A percentile compares a stretch with the other conserved stretches of the same genome.
These are phyloP conservation scores for Phytopythium chamaehyphon DNA, from an alignment of 352 stramenopile species.

Conservation along the genomic window DNA sequence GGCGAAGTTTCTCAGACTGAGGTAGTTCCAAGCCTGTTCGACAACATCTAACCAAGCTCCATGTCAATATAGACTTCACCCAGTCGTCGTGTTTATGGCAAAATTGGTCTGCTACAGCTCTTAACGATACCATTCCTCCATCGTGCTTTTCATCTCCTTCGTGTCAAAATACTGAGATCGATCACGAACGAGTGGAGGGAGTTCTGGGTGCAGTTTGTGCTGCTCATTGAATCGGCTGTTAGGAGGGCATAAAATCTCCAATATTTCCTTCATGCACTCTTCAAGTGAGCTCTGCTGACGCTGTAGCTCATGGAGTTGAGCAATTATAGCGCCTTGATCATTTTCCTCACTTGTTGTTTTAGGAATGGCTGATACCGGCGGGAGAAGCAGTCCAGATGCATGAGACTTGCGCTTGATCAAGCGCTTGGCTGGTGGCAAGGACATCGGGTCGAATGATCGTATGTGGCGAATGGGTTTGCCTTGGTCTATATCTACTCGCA, in stretches of 20 bases:
- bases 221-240: conserved; percentile 31
- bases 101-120: background rate
- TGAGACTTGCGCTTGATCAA: background rate
- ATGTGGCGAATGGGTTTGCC: background rate
- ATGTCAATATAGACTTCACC: background rate
- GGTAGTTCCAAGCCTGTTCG: conserved; percentile 32
- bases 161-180: conserved; percentile 16
- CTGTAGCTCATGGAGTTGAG: conserved; percentile 24
- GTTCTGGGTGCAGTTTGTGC: conserved; percentile 13
- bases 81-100: no score
- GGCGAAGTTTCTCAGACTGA: conserved; percentile 54
- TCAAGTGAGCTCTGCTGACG: conserved; percentile 31
- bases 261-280: conserved; percentile 23
- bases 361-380: background rate
- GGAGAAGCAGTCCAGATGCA: background rate
- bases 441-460: background rate
- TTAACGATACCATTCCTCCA: conserved; percentile 1
- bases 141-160: background rate
- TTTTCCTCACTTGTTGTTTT: background rate
- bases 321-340: conserved; percentile 5
- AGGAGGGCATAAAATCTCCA: background rate
- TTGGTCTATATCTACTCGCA: background rate
- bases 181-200: conserved; percentile 19
- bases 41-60: background rate
- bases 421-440: background rate